Evolutionary conservation across 371 early-diverging fungal genomes (phyloP), one percentile per base, ranked within the genome.

Genomic region (Mucor indicus): DNA sequence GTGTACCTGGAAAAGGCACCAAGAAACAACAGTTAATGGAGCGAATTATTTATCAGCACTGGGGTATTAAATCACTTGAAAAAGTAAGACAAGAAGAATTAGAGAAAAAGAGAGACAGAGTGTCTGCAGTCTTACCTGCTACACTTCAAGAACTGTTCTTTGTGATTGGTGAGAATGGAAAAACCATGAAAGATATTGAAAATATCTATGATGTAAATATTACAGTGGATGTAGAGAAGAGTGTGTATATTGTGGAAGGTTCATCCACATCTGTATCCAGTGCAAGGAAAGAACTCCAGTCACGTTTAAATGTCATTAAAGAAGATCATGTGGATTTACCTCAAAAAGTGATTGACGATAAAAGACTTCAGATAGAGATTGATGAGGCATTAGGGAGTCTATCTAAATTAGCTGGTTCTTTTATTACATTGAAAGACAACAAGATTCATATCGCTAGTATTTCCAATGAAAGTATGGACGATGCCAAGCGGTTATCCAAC

Each of bases 121-220:
- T 61, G 1, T 48, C 30, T 24, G 31, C 50, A 1, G 41, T 36
- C 7, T 50, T 62, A 19, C 52, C 62, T 35, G 48, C 59, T 17
- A 33, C 55, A 2, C 38, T 43, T 1, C 52, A 64, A 8, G 60
- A 71, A 21, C 29, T 71, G 29, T 71, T 71, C 29, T 71, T 71
- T 21, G 47, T 64, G 27, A 57, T 71, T 43, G 57, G 58, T 9
- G 64, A 65, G 12, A 60, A 71, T 39, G 72, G 68, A 6, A 40
- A 44, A 4, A 62, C 50, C 3, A 43, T 71, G 13, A 33, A 59
- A 30, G 24, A 43, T 1, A 65, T 71, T 19, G 72, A 71, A 38
- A 21, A 53, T 15, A 21, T 36, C 9, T 32, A 62, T 42, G 22
- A 70, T 29, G 70, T 63, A 0, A 45, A 50, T 12, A 53, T 70